Evolutionary conservation across 768 basidiomycete genomes (phyloP), one percentile per base, ranked within the genome.

Genomic region (Calocera cornea): DNA sequence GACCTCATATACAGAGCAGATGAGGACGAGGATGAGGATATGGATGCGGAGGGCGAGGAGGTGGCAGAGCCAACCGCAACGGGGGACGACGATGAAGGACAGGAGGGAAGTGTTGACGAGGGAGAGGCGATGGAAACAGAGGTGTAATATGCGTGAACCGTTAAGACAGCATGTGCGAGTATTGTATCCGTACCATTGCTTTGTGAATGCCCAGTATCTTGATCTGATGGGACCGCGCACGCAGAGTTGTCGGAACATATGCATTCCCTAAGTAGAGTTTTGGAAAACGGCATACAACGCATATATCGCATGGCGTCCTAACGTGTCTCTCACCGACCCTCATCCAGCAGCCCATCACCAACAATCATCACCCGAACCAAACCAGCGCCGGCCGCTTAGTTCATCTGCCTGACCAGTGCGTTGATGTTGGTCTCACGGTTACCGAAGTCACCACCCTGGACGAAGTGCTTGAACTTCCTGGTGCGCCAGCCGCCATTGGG

Each of bases 401-500:
- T 93, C 91, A 93, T 93, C 80, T 92, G 89, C 68, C 92, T 84
- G 79, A 99, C 86, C 79, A 98, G 92, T 79, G 88, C 89, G 87
- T 97, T 95, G 84, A 99, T 98, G 84, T 91, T 90, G 74, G 81
- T 80, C 81, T 98, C 95, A 78, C 97, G 88, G 83, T 97, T 87
- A 79, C 97, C 97, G 77, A 93, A 90, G 83, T 97, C 94, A 80
- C 95, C 95, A 74, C 94, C 94, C 84, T 94, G 85, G 69, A 97
- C 86, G 77, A 83, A 97, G 82, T 93, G 91, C 82, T 90, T 95
- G 87, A 97, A 97, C 81, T 98, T 98, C 77, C 93, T 86, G 77
- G 85, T 87, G 81, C 92, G 88, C 95, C 94, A 99, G 72, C 97
- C 97, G 72, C 97, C 95, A 71, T 85, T 97, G 67, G 97, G 95